Conservation (phyloP, 176 grass and related monocot genomes). For the Tillandsia fasciculata region DNA sequence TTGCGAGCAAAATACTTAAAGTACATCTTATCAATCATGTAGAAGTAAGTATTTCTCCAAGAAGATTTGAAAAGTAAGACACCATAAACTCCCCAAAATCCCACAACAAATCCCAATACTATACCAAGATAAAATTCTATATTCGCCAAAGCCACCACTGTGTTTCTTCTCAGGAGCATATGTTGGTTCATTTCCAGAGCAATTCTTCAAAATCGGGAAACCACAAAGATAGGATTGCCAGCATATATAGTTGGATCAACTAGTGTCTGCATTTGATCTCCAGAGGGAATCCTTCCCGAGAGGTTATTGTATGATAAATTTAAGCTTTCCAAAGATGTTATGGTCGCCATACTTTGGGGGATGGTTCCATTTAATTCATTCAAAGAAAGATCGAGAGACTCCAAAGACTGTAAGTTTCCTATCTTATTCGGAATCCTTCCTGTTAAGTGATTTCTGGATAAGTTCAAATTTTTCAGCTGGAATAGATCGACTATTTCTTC, state of each 20-base stretch:
- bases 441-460: conserved; percentile 13
- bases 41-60: conserved; percentile 15
- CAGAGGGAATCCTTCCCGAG: conserved; percentile 20
- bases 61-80: not conserved
- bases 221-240: conserved; percentile 30
- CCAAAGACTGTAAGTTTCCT: conserved; percentile 15
- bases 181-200: not conserved
- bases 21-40: not conserved
- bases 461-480: conserved; percentile 15
- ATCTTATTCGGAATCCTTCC: conserved; percentile 13
- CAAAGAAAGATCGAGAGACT: conserved; percentile 32
- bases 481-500: conserved; percentile 8
- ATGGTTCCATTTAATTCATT: conserved; percentile 29
- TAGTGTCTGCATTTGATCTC: conserved; percentile 33
- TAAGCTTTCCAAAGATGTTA: conserved; percentile 21
- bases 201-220: conserved; percentile 5
- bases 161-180: not conserved
- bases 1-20: not conserved
- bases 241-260: conserved; percentile 16
- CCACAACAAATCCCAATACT: not conserved
- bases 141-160: not conserved
- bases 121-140: conserved; percentile 11
- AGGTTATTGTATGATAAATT: conserved; percentile 39
- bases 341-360: not conserved
- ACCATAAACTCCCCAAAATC: conserved; percentile 7